phyloP scores from a whole-genome alignment of 805 yeast genomes.

The Cyberlindnera mississippiensis region DNA sequence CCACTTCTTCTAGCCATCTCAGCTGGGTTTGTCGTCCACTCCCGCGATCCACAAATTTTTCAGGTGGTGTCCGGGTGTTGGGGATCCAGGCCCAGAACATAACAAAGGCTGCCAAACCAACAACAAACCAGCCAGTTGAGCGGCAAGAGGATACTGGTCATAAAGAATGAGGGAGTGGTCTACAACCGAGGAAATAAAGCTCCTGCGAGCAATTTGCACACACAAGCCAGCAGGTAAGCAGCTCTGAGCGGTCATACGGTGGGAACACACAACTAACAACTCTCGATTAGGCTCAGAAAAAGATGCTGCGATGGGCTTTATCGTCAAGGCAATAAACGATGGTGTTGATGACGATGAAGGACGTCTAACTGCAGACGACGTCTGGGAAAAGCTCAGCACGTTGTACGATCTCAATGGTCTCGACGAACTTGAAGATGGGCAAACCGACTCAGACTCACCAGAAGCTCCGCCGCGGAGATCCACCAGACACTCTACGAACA shows the following conservation, averaged over 20 bases:
- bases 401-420: slow-evolving; percentile 55
- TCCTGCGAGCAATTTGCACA: slow-evolving; percentile 59
- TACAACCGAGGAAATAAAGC: slow-evolving; percentile 55
- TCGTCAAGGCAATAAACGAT: slow-evolving; percentile 18
- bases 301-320: slow-evolving; percentile 36
- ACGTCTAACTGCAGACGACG: slow-evolving; percentile 40
- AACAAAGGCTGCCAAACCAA: no score
- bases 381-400: slow-evolving; percentile 52
- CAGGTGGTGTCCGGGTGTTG: slow-evolving; percentile 4
- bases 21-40: no score
- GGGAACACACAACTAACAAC: slow-evolving; percentile 5
- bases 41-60: slow-evolving; percentile 7
- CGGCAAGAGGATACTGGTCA: no score
- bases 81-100: no score
- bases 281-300: slow-evolving; percentile 17
- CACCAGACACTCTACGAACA: no score
- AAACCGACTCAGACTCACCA: slow-evolving; percentile 15
- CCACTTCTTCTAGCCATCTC: no score
- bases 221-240: slow-evolving; percentile 65
- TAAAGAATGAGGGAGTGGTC: slow-evolving; percentile 42
- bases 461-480: background rate
- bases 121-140: no score
- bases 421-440: slow-evolving; percentile 48
- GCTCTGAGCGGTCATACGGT: no score
- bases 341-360: slow-evolving; percentile 28